Evolutionary conservation across 495 filamentous ascomycete genomes (phyloP).

Genomic region (Neurospora africana): DNA sequence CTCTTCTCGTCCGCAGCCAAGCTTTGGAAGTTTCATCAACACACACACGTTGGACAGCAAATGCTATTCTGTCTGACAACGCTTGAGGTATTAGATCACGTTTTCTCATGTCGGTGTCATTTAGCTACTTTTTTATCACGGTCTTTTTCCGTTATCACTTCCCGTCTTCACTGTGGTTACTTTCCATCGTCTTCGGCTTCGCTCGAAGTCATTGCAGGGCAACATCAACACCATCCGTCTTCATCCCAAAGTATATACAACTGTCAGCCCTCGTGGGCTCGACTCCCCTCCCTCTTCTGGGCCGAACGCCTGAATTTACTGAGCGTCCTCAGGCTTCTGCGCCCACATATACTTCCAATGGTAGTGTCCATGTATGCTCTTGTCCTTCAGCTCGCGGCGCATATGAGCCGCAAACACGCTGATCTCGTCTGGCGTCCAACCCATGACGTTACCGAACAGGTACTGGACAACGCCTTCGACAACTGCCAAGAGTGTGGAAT

Average conservation of each 20-base stretch:
- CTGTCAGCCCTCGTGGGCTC: neutral
- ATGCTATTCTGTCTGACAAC: neutral
- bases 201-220: neutral
- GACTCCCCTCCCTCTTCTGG: neutral
- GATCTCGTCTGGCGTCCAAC: slow-evolving; percentile 15
- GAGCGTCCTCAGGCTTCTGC: slow-evolving; percentile 15
- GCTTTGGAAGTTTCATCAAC: neutral
- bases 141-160: neutral
- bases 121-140: neutral
- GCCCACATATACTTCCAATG: slow-evolving; percentile 20
- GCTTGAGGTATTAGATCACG: neutral
- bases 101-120: neutral
- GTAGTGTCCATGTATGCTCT: slow-evolving; percentile 8
- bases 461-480: slow-evolving; percentile 16
- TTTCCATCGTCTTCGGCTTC: neutral
- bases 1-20: neutral
- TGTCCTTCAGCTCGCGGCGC: slow-evolving; percentile 11
- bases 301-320: neutral
- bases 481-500: neutral
- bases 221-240: neutral
- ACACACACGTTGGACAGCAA: neutral
- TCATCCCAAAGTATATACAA: neutral
- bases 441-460: slow-evolving; percentile 19
- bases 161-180: no score
- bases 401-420: slow-evolving; percentile 10